Base-by-base conservation (phyloP, 1,139 yeast species). In the Trichomonascaceae sp. region DNA sequence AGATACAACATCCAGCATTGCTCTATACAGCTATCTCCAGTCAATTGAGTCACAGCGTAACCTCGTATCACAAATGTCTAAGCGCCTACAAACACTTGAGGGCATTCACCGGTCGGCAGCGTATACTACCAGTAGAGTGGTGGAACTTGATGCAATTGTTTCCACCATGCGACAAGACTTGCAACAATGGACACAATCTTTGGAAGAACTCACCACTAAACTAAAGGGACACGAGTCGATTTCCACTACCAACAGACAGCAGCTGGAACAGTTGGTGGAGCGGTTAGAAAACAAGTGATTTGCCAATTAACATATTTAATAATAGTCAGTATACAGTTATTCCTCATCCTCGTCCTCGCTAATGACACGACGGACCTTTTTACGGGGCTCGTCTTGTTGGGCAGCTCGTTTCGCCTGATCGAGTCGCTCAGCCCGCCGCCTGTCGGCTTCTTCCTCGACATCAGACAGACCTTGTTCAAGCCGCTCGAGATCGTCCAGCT, bases 361-460 rank as follows among this genome's bases (percentile, higher is more conserved):
- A 20, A 20, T 20, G 11, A 20, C 11, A 20, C 23, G 23, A 20
- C 23, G 23, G 11, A 20, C 23, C 23, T 20, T 20, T 20, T 20
- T 20, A 11, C 23, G 23, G 23, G 23, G 23, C 11, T 20, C 23
- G 6, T 20, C 23, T 8, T 20, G 6, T 11, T 6, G 11, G 11
- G 23, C 9, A 8, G 9, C 23, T 11, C 23, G 61, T 52, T 80
- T 80, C 37, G 77, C 62, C 38, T 66, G 65, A 41, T 67, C 69
- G 49, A 79, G 62, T 43, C 85, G 64, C 44, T 72, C 76, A 1
- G 82, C 81, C 2, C 75, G 74, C 34, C 62, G 60, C 29, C 67
- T 74, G 25, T 68, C 78, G 59, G 46, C 40, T 29, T 33, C 47
- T 17, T 35, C 67, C 22, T 58, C 67, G 32, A 60, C 65, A 16